These are phyloP conservation scores for Fusarium buxicola DNA, from an alignment of 2,329 filamentous ascomycete species.

Conservation along the genomic window DNA sequence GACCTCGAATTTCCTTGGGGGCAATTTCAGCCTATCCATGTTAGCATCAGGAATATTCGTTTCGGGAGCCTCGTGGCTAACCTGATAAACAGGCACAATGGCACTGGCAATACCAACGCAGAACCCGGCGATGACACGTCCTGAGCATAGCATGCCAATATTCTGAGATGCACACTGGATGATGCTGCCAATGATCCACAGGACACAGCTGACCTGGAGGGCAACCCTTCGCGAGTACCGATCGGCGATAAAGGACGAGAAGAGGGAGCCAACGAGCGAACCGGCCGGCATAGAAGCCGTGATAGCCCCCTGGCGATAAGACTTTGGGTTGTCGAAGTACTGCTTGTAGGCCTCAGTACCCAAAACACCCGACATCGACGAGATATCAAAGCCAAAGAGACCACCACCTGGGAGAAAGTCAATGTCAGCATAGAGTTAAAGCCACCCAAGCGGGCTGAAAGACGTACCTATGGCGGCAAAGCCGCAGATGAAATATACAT, in stretches of 20 bases:
- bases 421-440: neutral
- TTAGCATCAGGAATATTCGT: neutral
- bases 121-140: constrained; percentile 77
- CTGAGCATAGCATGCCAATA: constrained; percentile 77
- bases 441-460: neutral
- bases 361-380: constrained; percentile 76
- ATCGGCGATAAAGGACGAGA: constrained; percentile 64
- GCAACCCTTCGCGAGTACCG: constrained; percentile 61
- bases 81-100: constrained; percentile 76
- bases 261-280: constrained; percentile 70
- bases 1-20: constrained; percentile 67
- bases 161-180: constrained; percentile 73
- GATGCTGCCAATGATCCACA: constrained; percentile 63
- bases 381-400: constrained; percentile 84
- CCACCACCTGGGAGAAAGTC: constrained; percentile 64
- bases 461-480: constrained; percentile 70
- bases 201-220: constrained; percentile 61
- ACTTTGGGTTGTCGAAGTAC: constrained; percentile 74
- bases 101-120: constrained; percentile 80
- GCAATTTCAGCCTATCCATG: constrained; percentile 66
- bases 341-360: constrained; percentile 76
- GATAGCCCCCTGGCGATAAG: constrained; percentile 74
- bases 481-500: constrained; percentile 70
- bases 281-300: constrained; percentile 80
- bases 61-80: neutral